Percentiles rank a stretch among this genome's conserved stretches.
phyloP scores from a whole-genome alignment of 2,329 filamentous ascomycete species.

The Nemania serpens region DNA sequence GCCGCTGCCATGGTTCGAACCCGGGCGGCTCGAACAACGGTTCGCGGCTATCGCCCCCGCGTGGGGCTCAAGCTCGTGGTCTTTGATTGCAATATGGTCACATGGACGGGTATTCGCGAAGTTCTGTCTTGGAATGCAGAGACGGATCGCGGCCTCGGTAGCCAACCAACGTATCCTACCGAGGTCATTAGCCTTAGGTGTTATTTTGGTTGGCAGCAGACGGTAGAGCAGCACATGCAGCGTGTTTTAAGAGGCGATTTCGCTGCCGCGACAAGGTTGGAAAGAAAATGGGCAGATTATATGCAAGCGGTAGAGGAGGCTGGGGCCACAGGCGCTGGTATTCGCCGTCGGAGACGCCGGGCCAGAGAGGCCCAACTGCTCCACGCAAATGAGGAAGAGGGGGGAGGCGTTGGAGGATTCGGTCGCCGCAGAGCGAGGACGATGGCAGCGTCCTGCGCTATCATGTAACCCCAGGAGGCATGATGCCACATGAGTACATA shows the following conservation, averaged over 20 bases:
- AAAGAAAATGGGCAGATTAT: conserved; percentile 90
- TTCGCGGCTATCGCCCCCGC: conserved; percentile 49
- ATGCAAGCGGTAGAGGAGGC: conserved; percentile 93
- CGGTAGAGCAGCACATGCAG: conserved; percentile 90
- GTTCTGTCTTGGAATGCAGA: conserved; percentile 85
- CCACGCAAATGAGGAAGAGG: conserved; percentile 81
- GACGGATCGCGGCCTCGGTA: conserved; percentile 57
- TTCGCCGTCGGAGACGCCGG: conserved; percentile 72
- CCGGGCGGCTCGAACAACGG: conserved; percentile 56
- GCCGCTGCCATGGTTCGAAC: conserved; percentile 78
- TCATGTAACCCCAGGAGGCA: conserved; percentile 59
- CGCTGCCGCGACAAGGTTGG: conserved; percentile 73
- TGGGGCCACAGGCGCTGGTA: conserved; percentile 67
- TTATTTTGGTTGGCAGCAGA: conserved; percentile 95
- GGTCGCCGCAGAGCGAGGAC: conserved; percentile 67
- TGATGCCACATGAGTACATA: not conserved
- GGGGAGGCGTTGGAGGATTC: conserved; percentile 57
- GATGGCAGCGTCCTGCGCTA: conserved; percentile 58
- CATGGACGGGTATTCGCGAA: conserved; percentile 89
- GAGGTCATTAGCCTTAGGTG: conserved; percentile 88
- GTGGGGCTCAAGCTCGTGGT: conserved; percentile 77
- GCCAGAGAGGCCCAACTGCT: conserved; percentile 81
- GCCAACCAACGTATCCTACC: conserved; percentile 63
- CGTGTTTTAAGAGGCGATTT: conserved; percentile 80
- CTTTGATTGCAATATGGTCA: conserved; percentile 91